phyloP scores from a whole-genome alignment of 495 filamentous ascomycete genomes.

The Xylaria telfairii region DNA sequence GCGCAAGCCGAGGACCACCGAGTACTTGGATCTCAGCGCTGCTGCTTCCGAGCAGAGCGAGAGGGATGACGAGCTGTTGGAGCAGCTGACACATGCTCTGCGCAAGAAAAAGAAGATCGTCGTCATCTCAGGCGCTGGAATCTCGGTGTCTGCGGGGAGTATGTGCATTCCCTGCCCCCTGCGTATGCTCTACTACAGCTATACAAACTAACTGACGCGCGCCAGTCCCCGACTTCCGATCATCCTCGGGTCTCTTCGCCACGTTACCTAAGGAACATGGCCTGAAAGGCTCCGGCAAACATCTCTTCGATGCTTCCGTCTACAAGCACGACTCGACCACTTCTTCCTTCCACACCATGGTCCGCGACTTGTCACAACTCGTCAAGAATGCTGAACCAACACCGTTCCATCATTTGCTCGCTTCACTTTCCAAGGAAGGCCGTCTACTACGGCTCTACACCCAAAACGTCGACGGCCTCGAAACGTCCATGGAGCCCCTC shows the following conservation, averaged over 20 bases:
- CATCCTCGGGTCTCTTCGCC: constrained; percentile 83
- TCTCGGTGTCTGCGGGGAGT: constrained; percentile 96
- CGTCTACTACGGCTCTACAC: constrained; percentile 92
- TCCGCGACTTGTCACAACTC: constrained; percentile 80
- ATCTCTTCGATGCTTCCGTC: constrained; percentile 96
- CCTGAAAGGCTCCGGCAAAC: constrained; percentile 90
- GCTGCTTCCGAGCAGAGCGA: constrained; percentile 49
- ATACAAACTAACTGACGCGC: constrained; percentile 29
- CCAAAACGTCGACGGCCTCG: constrained; percentile 95
- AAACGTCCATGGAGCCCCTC: constrained; percentile 82
- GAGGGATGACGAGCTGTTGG: constrained; percentile 59
- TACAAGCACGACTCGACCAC: constrained; percentile 90
- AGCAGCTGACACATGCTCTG: constrained; percentile 74
- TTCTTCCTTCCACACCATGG: constrained; percentile 92
- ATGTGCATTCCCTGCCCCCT: constrained; percentile 49
- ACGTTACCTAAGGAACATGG: constrained; percentile 84
- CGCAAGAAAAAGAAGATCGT: constrained; percentile 94
- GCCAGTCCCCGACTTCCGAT: constrained; percentile 95
- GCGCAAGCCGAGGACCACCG: constrained; percentile 75
- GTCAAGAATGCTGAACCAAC: constrained; percentile 80
- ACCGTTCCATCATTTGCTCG: constrained; percentile 90
- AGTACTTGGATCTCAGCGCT: constrained; percentile 72
- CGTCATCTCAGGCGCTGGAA: constrained; percentile 93
- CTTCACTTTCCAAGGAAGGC: constrained; percentile 85
- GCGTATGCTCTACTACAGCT: constrained; percentile 2